phyloP scores from a whole-genome alignment of 2,329 filamentous ascomycete genomes.

The Fusarium anthophilum region DNA sequence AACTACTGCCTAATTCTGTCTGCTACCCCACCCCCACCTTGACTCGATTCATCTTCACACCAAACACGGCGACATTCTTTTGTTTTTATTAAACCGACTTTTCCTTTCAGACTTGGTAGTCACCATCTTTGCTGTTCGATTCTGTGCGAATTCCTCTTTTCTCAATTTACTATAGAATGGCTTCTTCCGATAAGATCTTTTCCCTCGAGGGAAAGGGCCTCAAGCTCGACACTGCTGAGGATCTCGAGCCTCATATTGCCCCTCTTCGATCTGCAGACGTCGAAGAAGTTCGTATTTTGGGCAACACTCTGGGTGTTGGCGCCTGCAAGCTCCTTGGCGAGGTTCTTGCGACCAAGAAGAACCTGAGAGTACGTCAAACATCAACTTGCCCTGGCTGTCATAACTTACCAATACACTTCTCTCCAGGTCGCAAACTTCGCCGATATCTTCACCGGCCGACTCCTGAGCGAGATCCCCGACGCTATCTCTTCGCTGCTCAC shows the following conservation, averaged over 20 bases:
- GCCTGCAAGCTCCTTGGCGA: constrained; percentile 87
- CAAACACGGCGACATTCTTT: constrained; percentile 33
- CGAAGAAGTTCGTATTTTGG: constrained; percentile 86
- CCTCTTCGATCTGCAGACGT: constrained; percentile 78
- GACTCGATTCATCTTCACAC: constrained; percentile 28
- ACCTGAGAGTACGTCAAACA: constrained; percentile 68
- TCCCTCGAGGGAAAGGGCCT: constrained; percentile 91
- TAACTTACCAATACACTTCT: not conserved
- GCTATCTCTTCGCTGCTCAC: constrained; percentile 87
- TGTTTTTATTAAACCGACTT: constrained; percentile 22
- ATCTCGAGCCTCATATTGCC: constrained; percentile 86
- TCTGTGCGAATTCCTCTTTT: constrained; percentile 5
- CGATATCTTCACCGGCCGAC: constrained; percentile 96
- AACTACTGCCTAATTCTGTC: constrained; percentile 32
- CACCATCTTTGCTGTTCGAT: constrained; percentile 13
- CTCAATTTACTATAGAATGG: constrained; percentile 40
- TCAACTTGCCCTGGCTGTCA: not conserved
- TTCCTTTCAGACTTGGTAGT: constrained; percentile 23
- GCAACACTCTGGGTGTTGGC: constrained; percentile 91
- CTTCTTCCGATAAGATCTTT: constrained; percentile 71
- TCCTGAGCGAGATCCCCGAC: constrained; percentile 92
- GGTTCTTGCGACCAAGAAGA: constrained; percentile 85
- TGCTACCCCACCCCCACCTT: constrained; percentile 44
- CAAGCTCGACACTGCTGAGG: constrained; percentile 88
- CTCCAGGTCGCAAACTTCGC: constrained; percentile 84